phyloP scores from a whole-genome alignment of 1,284 basidiomycete species.

The Violaceomyces palustris region DNA sequence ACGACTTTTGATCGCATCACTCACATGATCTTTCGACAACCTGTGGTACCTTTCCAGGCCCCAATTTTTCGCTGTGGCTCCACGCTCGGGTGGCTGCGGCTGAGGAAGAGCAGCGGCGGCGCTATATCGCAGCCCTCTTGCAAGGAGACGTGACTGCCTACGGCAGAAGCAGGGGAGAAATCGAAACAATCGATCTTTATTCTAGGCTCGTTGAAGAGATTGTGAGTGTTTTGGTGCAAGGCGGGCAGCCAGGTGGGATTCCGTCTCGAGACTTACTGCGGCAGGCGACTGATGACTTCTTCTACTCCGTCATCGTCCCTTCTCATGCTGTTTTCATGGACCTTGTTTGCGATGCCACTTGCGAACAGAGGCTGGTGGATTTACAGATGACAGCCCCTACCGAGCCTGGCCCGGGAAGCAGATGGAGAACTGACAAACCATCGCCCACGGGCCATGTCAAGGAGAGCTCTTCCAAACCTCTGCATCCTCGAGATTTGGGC shows the following conservation, averaged over 20 bases:
- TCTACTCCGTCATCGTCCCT: background rate
- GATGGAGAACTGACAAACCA: slow-evolving; percentile 31
- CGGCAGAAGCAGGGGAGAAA: slow-evolving; percentile 27
- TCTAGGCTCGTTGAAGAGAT: slow-evolving; percentile 39
- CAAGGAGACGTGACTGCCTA: slow-evolving; percentile 41
- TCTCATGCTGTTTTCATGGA: background rate
- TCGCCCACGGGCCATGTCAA: no score
- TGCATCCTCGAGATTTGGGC: background rate
- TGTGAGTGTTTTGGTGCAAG: no score
- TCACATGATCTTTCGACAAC: no score
- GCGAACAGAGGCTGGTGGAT: slow-evolving; percentile 23
- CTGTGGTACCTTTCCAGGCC: slow-evolving; percentile 9
- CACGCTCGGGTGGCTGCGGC: slow-evolving; percentile 33
- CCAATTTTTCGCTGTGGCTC: slow-evolving; percentile 49
- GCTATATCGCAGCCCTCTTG: slow-evolving; percentile 33
- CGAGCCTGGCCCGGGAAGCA: slow-evolving; percentile 28
- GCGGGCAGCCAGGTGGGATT: no score
- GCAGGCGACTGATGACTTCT: no score
- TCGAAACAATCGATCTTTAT: slow-evolving; percentile 45
- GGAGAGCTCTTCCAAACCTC: no score
- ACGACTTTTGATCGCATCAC: background rate
- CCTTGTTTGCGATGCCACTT: background rate
- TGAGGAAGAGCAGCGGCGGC: slow-evolving; percentile 41
- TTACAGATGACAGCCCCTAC: slow-evolving; percentile 18
- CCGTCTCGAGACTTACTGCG: no score